A percentile compares a stretch with the other conserved stretches of the same genome.
Conservation (phyloP, 2,329 filamentous ascomycete genomes). For the Apiospora pterosperma region DNA sequence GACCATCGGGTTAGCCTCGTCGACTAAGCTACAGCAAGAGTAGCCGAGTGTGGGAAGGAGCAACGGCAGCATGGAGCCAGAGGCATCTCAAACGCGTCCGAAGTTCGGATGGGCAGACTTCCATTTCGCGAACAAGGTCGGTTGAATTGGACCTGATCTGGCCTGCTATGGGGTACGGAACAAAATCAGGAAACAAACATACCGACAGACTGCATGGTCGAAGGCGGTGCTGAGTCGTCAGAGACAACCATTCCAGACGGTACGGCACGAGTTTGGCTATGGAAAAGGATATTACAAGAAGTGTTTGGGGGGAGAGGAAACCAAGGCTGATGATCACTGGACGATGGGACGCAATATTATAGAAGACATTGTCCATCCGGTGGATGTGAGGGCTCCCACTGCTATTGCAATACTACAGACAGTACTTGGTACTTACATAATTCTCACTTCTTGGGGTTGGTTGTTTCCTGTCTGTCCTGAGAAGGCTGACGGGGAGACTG, state of each 20-base stretch:
- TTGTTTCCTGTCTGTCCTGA: neutral
- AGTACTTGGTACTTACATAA: neutral
- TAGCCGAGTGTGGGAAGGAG: neutral
- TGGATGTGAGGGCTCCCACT: neutral
- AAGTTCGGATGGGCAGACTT: constrained; percentile 5
- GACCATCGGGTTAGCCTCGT: constrained; percentile 1
- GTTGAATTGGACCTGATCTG: neutral
- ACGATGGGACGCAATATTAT: constrained; percentile 6
- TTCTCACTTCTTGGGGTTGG: too few species aligned
- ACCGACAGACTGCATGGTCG: constrained; percentile 1
- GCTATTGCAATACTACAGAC: neutral
- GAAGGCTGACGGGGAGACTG: neutral
- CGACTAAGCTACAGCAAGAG: neutral
- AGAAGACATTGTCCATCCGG: neutral
- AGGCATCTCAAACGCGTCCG: constrained; percentile 7
- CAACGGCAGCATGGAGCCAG: neutral
- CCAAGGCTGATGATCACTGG: constrained; percentile 4
- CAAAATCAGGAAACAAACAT: neutral
- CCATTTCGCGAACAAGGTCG: neutral
- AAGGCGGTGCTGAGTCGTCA: neutral
- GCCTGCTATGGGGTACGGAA: neutral
- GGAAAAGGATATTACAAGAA: neutral
- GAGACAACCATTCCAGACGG: neutral
- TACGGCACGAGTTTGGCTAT: neutral
- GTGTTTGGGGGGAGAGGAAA: neutral